Conservation (phyloP, 2,329 filamentous ascomycete genomes). For the Xylaria sp. region DNA sequence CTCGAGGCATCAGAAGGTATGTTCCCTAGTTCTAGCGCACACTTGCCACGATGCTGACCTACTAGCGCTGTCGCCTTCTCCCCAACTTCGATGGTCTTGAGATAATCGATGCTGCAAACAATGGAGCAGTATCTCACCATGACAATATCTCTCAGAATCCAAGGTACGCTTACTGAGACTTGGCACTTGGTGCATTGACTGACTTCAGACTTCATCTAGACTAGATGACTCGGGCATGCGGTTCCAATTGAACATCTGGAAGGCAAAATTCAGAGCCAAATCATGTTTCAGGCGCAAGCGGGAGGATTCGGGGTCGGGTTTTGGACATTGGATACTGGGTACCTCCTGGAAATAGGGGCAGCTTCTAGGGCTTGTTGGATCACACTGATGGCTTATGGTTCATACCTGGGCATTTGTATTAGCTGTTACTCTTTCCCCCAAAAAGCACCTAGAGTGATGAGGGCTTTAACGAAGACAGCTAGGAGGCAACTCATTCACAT, state of each 20-base stretch:
- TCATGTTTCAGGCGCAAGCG: neutral
- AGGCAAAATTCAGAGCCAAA: neutral
- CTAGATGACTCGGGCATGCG: neutral
- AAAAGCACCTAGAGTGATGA: neutral
- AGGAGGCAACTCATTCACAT: neutral
- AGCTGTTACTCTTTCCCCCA: neutral
- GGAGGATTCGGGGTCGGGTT: neutral
- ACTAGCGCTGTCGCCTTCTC: neutral
- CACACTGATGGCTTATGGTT: neutral
- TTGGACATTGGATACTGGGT: neutral
- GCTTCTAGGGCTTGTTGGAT: no score
- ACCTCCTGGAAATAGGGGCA: neutral
- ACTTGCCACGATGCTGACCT: neutral
- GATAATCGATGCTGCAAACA: neutral
- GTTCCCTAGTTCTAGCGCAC: neutral
- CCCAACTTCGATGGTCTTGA: neutral
- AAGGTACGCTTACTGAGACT: neutral
- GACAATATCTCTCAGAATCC: neutral
- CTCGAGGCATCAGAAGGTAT: neutral
- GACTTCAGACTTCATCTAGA: neutral
- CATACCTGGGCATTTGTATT: neutral
- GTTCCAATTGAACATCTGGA: neutral
- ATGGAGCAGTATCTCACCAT: neutral
- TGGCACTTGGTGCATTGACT: neutral
- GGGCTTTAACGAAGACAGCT: neutral